Conservation (phyloP, 176 grass and related monocot genomes). For the Avena insularis region DNA sequence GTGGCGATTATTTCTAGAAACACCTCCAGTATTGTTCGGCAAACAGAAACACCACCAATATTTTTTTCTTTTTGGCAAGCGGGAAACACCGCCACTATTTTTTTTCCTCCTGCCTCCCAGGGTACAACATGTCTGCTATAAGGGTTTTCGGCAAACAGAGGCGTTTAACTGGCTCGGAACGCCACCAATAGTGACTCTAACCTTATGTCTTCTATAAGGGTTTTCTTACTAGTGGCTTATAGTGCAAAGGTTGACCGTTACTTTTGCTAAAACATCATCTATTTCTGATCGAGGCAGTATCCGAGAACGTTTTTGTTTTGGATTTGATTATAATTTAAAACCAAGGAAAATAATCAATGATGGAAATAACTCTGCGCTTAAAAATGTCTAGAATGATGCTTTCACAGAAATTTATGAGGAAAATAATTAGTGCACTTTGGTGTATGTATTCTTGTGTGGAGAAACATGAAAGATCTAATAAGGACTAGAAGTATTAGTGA, state of each 20-base stretch:
- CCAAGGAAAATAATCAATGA: constrained; percentile 13
- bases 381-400: not conserved
- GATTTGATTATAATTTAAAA: constrained; percentile 31
- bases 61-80: no score
- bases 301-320: not conserved
- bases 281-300: not conserved
- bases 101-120: no score
- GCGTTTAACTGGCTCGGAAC: no score
- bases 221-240: no score
- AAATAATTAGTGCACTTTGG: not conserved
- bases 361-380: constrained; percentile 16
- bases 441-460: constrained; percentile 2
- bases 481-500: not conserved
- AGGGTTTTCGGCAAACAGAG: no score
- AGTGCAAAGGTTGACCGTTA: not conserved
- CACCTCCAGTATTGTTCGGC: no score
- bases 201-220: no score
- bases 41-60: no score
- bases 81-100: no score
- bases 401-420: not conserved
- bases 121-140: no score
- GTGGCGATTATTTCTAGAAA: no score
- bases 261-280: not conserved
- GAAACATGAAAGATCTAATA: constrained; percentile 20
- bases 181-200: no score